phyloP scores from a whole-genome alignment of 352 stramenopile species.

The Phytophthora sojae region DNA sequence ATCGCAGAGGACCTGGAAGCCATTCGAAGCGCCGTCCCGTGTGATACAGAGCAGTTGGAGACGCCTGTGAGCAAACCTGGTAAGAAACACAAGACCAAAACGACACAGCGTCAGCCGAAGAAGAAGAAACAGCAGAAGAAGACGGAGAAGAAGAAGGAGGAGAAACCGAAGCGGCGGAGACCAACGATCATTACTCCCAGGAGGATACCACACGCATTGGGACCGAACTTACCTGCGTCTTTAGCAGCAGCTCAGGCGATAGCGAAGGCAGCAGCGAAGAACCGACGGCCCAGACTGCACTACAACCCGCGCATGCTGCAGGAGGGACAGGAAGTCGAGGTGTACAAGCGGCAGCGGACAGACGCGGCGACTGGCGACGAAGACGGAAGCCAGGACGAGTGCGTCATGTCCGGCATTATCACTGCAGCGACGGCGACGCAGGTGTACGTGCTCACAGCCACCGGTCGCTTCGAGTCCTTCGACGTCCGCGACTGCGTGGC shows the following conservation, averaged over 20 bases:
- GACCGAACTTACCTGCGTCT: conserved; percentile 24
- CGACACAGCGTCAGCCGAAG: not conserved
- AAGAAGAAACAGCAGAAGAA: conserved; percentile 14
- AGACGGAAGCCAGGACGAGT: conserved; percentile 27
- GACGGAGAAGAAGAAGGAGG: conserved; percentile 7
- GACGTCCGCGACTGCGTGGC: conserved; percentile 53
- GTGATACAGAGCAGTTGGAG: not conserved
- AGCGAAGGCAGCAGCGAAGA: conserved; percentile 5
- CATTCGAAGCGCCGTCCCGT: conserved; percentile 39
- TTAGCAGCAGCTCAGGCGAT: conserved; percentile 6
- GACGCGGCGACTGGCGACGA: conserved; percentile 1
- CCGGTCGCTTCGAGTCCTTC: conserved; percentile 53
- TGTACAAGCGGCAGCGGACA: conserved; percentile 37
- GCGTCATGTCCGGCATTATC: conserved; percentile 53
- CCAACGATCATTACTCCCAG: conserved; percentile 26
- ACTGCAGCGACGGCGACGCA: conserved; percentile 52
- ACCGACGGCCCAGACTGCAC: conserved; percentile 31
- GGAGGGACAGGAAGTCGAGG: conserved; percentile 64
- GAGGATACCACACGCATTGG: conserved; percentile 29
- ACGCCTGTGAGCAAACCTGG: not conserved
- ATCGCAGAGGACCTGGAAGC: conserved; percentile 48
- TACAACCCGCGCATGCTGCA: conserved; percentile 63
- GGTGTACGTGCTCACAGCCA: conserved; percentile 52
- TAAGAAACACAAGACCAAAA: conserved; percentile 25
- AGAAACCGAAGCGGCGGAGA: conserved; percentile 36